Percentiles rank a stretch among this genome's conserved stretches.
phyloP scores from a whole-genome alignment of 2,329 filamentous ascomycete species.

The Arthrobotrys conoides region DNA sequence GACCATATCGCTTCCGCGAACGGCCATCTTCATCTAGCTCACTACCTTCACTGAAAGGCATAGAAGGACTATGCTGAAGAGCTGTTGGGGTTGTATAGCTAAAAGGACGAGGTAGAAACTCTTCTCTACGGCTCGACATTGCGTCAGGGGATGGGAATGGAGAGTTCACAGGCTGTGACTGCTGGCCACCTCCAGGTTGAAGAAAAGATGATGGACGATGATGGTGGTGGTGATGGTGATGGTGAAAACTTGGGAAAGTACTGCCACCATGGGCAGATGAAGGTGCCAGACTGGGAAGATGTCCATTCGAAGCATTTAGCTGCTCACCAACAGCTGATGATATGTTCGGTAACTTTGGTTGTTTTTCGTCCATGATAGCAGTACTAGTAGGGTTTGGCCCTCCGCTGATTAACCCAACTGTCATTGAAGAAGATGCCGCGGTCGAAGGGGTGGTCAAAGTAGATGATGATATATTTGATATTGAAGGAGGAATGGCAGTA shows the following conservation, averaged over 20 bases:
- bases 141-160: conserved; percentile 57
- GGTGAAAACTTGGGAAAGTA: conserved; percentile 51
- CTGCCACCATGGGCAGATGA: conserved; percentile 32
- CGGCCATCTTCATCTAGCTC: conserved; percentile 54
- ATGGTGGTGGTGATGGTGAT: conserved; percentile 52
- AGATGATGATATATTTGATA: conserved; percentile 50
- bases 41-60: conserved; percentile 43
- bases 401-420: conserved; percentile 37
- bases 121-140: conserved; percentile 52
- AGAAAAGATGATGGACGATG: conserved; percentile 27
- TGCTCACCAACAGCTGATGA: conserved; percentile 51
- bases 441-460: conserved; percentile 53
- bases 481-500: conserved; percentile 46
- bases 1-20: conserved; percentile 56
- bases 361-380: conserved; percentile 43
- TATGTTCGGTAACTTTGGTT: conserved; percentile 42
- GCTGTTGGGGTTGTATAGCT: conserved; percentile 27
- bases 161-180: conserved; percentile 41
- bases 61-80: conserved; percentile 29
- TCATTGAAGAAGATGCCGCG: conserved; percentile 46
- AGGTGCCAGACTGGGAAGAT: conserved; percentile 36
- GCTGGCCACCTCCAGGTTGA: conserved; percentile 36
- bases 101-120: conserved; percentile 53
- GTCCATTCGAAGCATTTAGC: conserved; percentile 33
- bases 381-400: conserved; percentile 41